phyloP scores from a whole-genome alignment of 495 filamentous ascomycete species.

The Elasticomyces elasticus region DNA sequence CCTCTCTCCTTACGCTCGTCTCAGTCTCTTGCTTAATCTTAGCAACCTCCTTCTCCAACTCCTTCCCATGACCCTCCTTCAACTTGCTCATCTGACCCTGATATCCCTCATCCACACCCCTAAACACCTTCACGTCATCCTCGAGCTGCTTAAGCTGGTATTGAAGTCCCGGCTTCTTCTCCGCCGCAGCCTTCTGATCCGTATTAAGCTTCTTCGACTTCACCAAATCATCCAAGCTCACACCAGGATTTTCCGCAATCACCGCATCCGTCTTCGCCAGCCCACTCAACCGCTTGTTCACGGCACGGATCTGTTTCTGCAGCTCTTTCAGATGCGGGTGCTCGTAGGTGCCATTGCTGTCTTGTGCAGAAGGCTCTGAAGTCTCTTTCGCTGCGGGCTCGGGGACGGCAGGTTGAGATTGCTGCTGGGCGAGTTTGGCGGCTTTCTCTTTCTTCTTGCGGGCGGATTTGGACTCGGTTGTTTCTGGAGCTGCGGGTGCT shows the following conservation, averaged over 20 bases:
- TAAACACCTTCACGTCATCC: slow-evolving; percentile 75
- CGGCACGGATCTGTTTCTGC: slow-evolving; percentile 79
- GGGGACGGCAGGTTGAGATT: slow-evolving; percentile 20
- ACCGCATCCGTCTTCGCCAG: slow-evolving; percentile 69
- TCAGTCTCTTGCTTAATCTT: slow-evolving; percentile 38
- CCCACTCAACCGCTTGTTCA: slow-evolving; percentile 81
- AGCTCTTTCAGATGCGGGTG: slow-evolving; percentile 73
- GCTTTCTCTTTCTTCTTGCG: slow-evolving; percentile 37
- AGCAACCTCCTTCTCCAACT: slow-evolving; percentile 63
- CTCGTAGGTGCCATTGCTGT: slow-evolving; percentile 49
- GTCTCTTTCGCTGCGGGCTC: slow-evolving; percentile 18
- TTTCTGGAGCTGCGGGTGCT: too few species aligned
- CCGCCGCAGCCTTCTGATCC: slow-evolving; percentile 80
- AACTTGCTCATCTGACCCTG: slow-evolving; percentile 55
- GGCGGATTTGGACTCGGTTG: slow-evolving; percentile 31
- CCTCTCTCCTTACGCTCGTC: slow-evolving; percentile 49
- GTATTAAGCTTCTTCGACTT: slow-evolving; percentile 72
- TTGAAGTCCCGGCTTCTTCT: slow-evolving; percentile 83
- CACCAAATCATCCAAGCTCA: slow-evolving; percentile 77
- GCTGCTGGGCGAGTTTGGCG: slow-evolving; percentile 22
- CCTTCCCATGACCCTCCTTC: slow-evolving; percentile 61
- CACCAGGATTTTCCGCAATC: slow-evolving; percentile 63
- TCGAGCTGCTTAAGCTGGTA: slow-evolving; percentile 63
- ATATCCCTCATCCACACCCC: slow-evolving; percentile 71
- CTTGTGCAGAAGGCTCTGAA: slow-evolving; percentile 5